phyloP scores from a whole-genome alignment of 2,329 filamentous ascomycete species.

The Cladosporium sp. region DNA sequence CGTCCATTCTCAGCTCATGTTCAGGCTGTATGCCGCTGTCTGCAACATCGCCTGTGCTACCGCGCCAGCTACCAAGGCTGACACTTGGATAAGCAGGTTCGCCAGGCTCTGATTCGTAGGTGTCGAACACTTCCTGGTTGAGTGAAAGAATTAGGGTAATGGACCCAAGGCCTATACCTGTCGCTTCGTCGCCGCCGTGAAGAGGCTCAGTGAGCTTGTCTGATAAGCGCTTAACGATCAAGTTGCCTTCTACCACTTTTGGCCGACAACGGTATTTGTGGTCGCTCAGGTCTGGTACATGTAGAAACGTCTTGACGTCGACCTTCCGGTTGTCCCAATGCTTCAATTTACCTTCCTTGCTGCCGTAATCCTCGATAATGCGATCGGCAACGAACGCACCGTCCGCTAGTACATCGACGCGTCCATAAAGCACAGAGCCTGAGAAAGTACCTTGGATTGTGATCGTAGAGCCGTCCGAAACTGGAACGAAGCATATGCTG shows the following conservation, averaged over 20 bases:
- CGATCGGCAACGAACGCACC: constrained; percentile 29
- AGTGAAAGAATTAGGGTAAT: constrained; percentile 18
- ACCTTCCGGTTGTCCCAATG: constrained; percentile 14
- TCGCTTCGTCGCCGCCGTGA: background rate
- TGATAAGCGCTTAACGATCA: constrained; percentile 18
- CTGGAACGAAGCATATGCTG: constrained; percentile 33
- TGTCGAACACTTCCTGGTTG: constrained; percentile 15
- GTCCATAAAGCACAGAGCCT: constrained; percentile 30
- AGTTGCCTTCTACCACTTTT: constrained; percentile 20
- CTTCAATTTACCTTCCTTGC: constrained; percentile 13
- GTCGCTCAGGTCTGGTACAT: background rate
- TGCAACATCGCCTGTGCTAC: constrained; percentile 11
- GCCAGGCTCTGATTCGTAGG: constrained; percentile 17
- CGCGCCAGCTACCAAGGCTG: constrained; percentile 19
- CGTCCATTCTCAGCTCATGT: constrained; percentile 18
- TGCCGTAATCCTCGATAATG: constrained; percentile 20
- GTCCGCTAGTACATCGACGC: constrained; percentile 36
- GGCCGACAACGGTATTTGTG: background rate
- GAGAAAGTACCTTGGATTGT: constrained; percentile 29
- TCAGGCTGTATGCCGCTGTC: constrained; percentile 22
- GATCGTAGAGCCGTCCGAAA: constrained; percentile 30
- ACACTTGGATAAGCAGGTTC: constrained; percentile 8
- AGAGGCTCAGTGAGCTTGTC: background rate
- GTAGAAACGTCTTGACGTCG: constrained; percentile 15
- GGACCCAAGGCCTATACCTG: constrained; percentile 17